phyloP scores from a whole-genome alignment of 345 rosid genomes.

The Eucalyptus sp. region DNA sequence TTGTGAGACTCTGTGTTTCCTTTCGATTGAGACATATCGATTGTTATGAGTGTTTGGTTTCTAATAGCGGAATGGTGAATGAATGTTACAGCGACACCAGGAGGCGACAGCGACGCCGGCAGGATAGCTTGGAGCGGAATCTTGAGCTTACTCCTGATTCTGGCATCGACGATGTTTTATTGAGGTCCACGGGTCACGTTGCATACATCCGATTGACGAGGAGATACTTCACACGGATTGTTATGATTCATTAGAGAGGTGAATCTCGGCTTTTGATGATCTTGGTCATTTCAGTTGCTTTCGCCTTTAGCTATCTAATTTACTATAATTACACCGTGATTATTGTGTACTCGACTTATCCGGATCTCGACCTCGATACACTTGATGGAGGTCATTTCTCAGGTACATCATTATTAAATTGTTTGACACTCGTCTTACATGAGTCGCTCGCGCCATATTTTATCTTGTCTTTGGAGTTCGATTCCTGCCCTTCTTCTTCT shows the following conservation, averaged over 20 bases:
- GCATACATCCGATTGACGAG: not conserved
- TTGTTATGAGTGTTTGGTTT: not conserved
- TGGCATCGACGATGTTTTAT: not conserved
- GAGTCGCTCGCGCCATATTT: not conserved
- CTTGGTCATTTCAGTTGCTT: not conserved
- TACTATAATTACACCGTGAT: not conserved
- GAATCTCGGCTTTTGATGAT: not conserved
- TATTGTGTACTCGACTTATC: not conserved
- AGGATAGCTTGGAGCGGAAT: not conserved
- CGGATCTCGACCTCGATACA: not conserved
- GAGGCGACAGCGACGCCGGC: not conserved
- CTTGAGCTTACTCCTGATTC: not conserved
- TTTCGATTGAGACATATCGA: not conserved
- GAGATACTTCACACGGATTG: not conserved
- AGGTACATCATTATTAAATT: not conserved
- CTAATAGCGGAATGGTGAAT: not conserved
- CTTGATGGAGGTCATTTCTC: not conserved
- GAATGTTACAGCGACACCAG: not conserved
- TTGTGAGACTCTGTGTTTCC: not conserved
- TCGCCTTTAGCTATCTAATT: not conserved
- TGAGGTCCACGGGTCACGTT: not conserved
- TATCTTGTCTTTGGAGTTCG: not conserved
- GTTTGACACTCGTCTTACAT: not conserved
- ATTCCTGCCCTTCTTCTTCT: not conserved
- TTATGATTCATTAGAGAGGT: not conserved